Percentiles rank a stretch among this genome's conserved stretches.
Evolutionary conservation across 164 flowering plant genomes (phyloP).

Genomic region (Echeveria elegans): DNA sequence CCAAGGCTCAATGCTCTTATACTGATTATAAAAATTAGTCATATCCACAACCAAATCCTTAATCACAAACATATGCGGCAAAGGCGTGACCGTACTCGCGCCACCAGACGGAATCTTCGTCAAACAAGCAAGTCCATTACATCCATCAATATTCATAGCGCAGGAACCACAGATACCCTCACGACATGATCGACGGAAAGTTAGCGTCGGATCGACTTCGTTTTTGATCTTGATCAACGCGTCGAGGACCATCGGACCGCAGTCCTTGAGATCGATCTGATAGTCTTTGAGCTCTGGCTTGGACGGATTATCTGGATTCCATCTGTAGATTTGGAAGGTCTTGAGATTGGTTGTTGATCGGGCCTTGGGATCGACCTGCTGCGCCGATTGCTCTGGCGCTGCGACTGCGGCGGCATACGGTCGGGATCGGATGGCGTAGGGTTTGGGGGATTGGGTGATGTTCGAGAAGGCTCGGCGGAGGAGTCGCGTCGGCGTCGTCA

Average conservation of each 20-base stretch:
- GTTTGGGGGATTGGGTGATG: neutral
- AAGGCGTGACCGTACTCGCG: slow-evolving; percentile 52
- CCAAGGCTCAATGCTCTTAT: slow-evolving; percentile 99
- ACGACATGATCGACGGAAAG: slow-evolving; percentile 92
- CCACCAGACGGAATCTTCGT: slow-evolving; percentile 54
- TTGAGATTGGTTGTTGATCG: slow-evolving; percentile 22
- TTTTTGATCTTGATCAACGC: slow-evolving; percentile 97
- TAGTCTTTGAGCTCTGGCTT: slow-evolving; percentile 71
- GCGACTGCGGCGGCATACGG: slow-evolving; percentile 18
- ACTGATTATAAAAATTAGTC: slow-evolving; percentile 97
- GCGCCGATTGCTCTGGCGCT: slow-evolving; percentile 27
- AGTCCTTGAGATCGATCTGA: slow-evolving; percentile 73
- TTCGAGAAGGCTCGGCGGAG: neutral
- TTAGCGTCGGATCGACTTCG: slow-evolving; percentile 82
- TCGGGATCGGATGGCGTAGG: slow-evolving; percentile 15
- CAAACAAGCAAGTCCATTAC: slow-evolving; percentile 89
- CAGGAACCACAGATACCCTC: slow-evolving; percentile 99
- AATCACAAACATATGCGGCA: slow-evolving; percentile 97
- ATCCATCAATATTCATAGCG: slow-evolving; percentile 96
- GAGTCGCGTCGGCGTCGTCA: neutral
- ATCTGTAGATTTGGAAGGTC: slow-evolving; percentile 90
- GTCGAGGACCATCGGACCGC: slow-evolving; percentile 98
- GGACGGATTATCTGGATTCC: slow-evolving; percentile 78
- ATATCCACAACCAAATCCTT: slow-evolving; percentile 98
- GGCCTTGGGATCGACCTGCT: slow-evolving; percentile 27